phyloP scores from a whole-genome alignment of 257 asterid species.

The Anisodus tanguticus region DNA sequence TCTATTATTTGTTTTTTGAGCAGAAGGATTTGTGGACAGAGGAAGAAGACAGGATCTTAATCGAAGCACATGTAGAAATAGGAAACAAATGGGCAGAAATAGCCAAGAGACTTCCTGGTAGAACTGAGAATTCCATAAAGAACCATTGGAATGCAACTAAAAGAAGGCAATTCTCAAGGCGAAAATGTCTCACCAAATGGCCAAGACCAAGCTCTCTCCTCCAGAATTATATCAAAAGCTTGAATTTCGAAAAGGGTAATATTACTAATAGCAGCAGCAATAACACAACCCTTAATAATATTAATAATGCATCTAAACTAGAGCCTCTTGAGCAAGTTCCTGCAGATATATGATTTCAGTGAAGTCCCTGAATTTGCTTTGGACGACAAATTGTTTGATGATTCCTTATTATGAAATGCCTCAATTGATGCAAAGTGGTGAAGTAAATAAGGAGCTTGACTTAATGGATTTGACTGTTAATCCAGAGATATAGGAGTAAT shows the following conservation, averaged over 20 bases:
- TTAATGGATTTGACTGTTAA: conserved; percentile 45
- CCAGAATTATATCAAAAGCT: conserved; percentile 77
- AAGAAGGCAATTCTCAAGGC: conserved; percentile 66
- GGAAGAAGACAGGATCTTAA: conserved; percentile 72
- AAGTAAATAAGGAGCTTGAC: conserved; percentile 46
- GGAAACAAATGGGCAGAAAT: conserved; percentile 96
- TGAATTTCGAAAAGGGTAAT: conserved; percentile 49
- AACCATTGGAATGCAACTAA: conserved; percentile 96
- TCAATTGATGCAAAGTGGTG: conserved; percentile 36
- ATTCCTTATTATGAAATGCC: conserved; percentile 33
- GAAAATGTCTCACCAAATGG: conserved; percentile 77
- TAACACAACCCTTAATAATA: conserved; percentile 19
- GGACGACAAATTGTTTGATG: conserved; percentile 42
- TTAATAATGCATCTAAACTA: neutral
- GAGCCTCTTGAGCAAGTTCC: conserved; percentile 8
- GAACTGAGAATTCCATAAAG: conserved; percentile 85
- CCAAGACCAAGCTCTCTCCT: conserved; percentile 73
- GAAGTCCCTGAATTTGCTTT: conserved; percentile 40
- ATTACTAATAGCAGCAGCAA: neutral
- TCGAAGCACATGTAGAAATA: conserved; percentile 62
- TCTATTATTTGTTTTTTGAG: neutral
- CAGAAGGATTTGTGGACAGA: conserved; percentile 92
- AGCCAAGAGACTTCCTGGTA: conserved; percentile 65
- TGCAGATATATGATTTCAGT: conserved; percentile 31
- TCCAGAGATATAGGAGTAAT: neutral